Evolutionary conservation across 202 grass and related monocot species (phyloP), one percentile per base, ranked within the genome.

Genomic region (Setaria viridis): DNA sequence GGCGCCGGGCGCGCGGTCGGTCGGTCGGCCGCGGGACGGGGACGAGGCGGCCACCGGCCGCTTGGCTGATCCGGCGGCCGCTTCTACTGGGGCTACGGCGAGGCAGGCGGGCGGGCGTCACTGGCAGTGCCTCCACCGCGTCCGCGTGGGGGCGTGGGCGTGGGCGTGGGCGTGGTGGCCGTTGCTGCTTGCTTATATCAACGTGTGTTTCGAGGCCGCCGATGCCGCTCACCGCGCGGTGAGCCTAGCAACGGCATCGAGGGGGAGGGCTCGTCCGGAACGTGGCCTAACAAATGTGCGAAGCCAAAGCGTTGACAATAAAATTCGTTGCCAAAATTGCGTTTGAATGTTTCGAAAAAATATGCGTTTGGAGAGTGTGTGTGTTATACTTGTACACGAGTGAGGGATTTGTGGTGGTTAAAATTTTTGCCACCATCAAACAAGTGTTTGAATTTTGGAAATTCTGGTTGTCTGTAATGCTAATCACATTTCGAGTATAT

Each of bases 141-240:
- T 79, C 9, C 34, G 34, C 34, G 34, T 35, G 34, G 34, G 34
- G 34, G 34, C 34, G 34, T 1, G 25, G 25, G 72, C 62, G 34
- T 1, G 25, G 25, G 72, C 62, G 15, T 80, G 62, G 48, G 51
- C 13, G 62, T 30, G 32, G 55, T n/a, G 54, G 72, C 21, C 55
- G 73, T 70, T 65, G 65, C 63, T 14, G 8, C 79, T 67, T 34
- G 70, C 47, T 73, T 70, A 78, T 72, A 78, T 11, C 32, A 63
- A 70, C 65, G 73, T 78, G 86, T 39, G 46, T 72, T 70, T 54
- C 14, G 63, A 72, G 66, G 73, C 20, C 56, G 9, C 33, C 46
- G 55, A 53, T 5, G 78, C 65, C 9, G 74, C 15, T 63, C 65
- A 83, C 80, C 65, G 33, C 53, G 17, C 13, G 63, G 85, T 87